A percentile compares a stretch with the other conserved stretches of the same genome.
These are phyloP conservation scores for Aspergillus versicolor DNA, from an alignment of 2,329 filamentous ascomycete species.

Conservation along the genomic window DNA sequence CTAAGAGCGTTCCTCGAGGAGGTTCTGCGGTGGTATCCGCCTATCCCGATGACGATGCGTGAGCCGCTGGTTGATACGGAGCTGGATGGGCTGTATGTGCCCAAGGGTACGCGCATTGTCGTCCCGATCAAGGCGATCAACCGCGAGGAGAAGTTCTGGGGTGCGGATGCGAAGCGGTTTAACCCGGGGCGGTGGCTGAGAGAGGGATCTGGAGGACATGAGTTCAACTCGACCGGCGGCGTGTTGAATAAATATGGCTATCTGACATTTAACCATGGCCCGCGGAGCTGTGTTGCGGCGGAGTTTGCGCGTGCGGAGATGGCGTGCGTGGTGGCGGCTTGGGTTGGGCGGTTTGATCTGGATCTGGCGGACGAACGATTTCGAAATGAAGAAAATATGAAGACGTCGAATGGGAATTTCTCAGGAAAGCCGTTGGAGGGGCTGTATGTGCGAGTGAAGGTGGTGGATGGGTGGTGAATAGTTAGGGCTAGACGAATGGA, in stretches of 20 bases:
- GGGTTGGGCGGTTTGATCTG: conserved; percentile 19
- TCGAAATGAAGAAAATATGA: not conserved
- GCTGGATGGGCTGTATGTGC: not conserved
- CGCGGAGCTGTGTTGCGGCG: conserved; percentile 74
- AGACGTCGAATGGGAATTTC: not conserved
- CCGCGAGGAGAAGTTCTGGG: not conserved
- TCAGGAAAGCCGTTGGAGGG: not conserved
- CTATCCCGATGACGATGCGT: not conserved
- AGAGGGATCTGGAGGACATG: not conserved
- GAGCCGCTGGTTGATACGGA: not conserved
- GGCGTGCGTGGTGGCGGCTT: conserved; percentile 25
- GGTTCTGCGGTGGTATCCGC: not conserved
- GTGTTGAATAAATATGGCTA: not conserved
- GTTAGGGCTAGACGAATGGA: not conserved
- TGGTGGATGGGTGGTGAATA: not conserved
- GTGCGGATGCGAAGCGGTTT: not conserved
- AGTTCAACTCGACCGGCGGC: not conserved
- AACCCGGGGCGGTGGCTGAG: not conserved
- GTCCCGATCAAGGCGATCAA: not conserved
- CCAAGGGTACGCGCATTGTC: not conserved
- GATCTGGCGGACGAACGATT: conserved; percentile 12
- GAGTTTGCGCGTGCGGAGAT: conserved; percentile 35
- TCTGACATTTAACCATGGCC: conserved; percentile 54
- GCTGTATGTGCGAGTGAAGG: not conserved
- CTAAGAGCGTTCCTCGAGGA: not conserved